Evolutionary conservation across 176 grass and related monocot genomes (phyloP), one percentile per base, ranked within the genome.

Genomic region (Cymbopogon citratus): DNA sequence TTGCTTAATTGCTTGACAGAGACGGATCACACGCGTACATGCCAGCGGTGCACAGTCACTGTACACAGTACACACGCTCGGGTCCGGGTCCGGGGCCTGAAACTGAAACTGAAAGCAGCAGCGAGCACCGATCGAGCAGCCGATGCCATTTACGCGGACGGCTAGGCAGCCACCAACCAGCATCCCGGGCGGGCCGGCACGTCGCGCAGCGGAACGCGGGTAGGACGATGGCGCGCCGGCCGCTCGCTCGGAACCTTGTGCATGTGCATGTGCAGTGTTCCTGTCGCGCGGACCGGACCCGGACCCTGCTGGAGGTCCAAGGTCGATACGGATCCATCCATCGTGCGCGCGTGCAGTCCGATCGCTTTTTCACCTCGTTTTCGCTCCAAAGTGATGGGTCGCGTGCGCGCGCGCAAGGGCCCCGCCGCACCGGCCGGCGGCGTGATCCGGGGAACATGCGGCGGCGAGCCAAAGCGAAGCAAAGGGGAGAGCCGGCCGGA

Each of bases 371-470:
- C n/a, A 46, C 75, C 75, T 52, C 54, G 84, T 73, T 66, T 80
- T 74, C 76, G 76, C 76, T 23, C 3, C 68, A 80, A 80, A 85
- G 33, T 18, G 84, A 73, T 10, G 54, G 40, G 66, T 13, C 66
- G 83, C 74, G 52, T 70, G 41, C 56, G 56, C 31, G 2, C 31
- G 3, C n/a, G 31, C 31, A 33, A 3, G 31, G 31, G 31, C 31
- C 31, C 31, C 31, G 31, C 31, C 2, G 2, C 31, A 3, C 2
- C 31, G 31, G 3, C 31, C 31, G 31, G 46, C 15, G 74, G 68
- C 84, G 80, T 43, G 76, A 86, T 80, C 84, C 83, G 84, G 57
- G 57, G 46, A 73, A 86, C 84, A 73, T 33, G 31, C 31, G 31
- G 31, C 31, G 31, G 31, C 31, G 31, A 33, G 31, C 31, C 31